Evolutionary conservation across 345 rosid genomes (phyloP), one percentile per base, ranked within the genome.

Genomic region (Acer saccharum): DNA sequence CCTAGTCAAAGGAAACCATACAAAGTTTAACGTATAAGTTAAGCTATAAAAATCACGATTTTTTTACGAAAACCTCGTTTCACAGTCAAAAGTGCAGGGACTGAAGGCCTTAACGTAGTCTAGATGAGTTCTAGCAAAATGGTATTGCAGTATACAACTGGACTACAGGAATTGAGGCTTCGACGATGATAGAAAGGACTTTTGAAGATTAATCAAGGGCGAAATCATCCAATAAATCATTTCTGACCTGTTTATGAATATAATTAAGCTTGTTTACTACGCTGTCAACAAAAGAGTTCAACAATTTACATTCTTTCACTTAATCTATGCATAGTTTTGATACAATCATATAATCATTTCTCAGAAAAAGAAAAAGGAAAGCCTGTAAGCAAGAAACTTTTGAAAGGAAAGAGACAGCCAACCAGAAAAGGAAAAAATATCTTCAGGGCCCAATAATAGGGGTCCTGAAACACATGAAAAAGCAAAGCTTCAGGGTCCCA

Each of bases 301-400:
- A 50, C 55, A 50, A 50, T 50, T 12, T 13, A 50, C 4, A 13
- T 13, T 50, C 62, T n/a, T 18, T 18, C 62, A 57, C n/a, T 20
- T 54, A 3, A 7, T 70, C 29, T 10, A 20, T 35, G 21, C 65
- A 4, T 0, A 72, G 29, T 39, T 35, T 1, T 41, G 81, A 78
- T 64, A 52, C 21, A 64, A 69, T 57, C 0, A 65, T 69, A 50
- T 29, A 72, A 81, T 76, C 68, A 78, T 70, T 61, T 70, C 65
- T 55, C 71, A 63, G 68, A 35, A 35, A 35, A 35, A 35, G 39
- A 35, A 35, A 35, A 73, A 73, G 35, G 29, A 71, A 76, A 20
- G 64, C 7, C 32, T 27, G 79, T 81, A 80, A 35, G 81, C 83
- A 75, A 62, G 23, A 71, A 66, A 7, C 74, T 78, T 79, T 64